phyloP scores from a whole-genome alignment of 441 rosid genomes.

The Kokia cookei region DNA sequence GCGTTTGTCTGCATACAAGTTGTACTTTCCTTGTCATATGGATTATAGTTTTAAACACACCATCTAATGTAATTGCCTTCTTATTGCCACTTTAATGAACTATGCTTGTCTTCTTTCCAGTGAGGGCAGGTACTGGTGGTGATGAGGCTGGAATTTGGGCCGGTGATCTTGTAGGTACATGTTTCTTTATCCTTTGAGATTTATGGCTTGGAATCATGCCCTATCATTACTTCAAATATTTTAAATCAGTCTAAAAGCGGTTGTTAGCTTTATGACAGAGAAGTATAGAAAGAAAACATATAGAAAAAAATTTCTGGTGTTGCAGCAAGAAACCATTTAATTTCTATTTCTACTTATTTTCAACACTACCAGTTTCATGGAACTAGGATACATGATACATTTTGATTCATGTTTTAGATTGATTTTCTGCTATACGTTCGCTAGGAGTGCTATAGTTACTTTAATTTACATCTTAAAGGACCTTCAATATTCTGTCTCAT shows the following conservation, averaged over 20 bases:
- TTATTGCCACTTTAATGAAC: slow-evolving; percentile 6
- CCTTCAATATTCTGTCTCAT: slow-evolving; percentile 15
- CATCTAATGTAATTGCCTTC: background rate
- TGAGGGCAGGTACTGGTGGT: slow-evolving; percentile 98
- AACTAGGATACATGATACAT: background rate
- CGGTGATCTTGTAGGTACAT: slow-evolving; percentile 99
- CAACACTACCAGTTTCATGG: background rate
- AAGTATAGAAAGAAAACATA: background rate
- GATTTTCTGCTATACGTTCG: background rate
- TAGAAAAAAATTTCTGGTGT: background rate
- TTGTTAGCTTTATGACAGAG: background rate
- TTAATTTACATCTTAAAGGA: slow-evolving; percentile 16
- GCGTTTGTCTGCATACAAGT: background rate
- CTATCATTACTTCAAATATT: slow-evolving; percentile 1
- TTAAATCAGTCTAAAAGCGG: background rate
- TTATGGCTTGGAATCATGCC: background rate
- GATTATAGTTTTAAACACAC: background rate
- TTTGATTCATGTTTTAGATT: background rate
- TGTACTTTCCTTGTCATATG: background rate
- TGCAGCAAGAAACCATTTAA: background rate
- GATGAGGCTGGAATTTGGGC: slow-evolving; percentile 99
- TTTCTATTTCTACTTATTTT: background rate
- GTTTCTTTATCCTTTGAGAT: slow-evolving; percentile 42
- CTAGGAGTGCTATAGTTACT: background rate
- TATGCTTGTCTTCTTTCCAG: slow-evolving; percentile 33